Conservation (phyloP, 345 rosid genomes). For the Cochlearia excelsa region DNA sequence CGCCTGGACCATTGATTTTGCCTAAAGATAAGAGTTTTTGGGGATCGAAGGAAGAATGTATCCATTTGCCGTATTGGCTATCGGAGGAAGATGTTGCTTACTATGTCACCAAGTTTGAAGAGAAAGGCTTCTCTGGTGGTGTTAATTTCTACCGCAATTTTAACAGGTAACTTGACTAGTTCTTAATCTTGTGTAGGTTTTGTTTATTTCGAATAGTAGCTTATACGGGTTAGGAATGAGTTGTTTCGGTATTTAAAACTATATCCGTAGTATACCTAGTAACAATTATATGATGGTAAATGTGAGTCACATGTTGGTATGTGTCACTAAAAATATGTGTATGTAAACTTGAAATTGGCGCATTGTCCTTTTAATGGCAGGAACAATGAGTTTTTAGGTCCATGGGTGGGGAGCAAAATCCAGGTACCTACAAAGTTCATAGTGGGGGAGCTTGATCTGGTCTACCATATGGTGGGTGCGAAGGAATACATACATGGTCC, state of each 20-base stretch:
- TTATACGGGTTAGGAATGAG: no score
- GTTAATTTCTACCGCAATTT: constrained; percentile 36
- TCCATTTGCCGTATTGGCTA: constrained; percentile 31
- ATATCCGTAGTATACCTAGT: no score
- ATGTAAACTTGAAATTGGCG: neutral
- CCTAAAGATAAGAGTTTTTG: constrained; percentile 35
- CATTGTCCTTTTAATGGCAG: constrained; percentile 1
- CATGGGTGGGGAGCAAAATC: constrained; percentile 31
- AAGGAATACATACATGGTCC: constrained; percentile 35
- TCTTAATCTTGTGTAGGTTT: neutral
- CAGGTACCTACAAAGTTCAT: constrained; percentile 32
- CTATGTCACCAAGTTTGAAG: constrained; percentile 31
- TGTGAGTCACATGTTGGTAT: no score
- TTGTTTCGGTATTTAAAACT: no score
- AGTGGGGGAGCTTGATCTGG: constrained; percentile 21
- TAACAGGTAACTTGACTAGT: constrained; percentile 21
- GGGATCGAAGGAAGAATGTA: constrained; percentile 24
- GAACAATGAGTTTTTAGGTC: constrained; percentile 31
- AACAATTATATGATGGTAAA: no score
- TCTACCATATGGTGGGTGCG: constrained; percentile 22
- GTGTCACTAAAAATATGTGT: no score
- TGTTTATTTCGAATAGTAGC: no score
- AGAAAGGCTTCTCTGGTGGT: constrained; percentile 32
- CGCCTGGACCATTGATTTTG: constrained; percentile 18
- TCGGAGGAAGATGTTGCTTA: constrained; percentile 32